Evolutionary conservation across 352 stramenopile genomes (phyloP), one percentile per base, ranked within the genome.

Genomic region (Halophytophthora batemanensis): DNA sequence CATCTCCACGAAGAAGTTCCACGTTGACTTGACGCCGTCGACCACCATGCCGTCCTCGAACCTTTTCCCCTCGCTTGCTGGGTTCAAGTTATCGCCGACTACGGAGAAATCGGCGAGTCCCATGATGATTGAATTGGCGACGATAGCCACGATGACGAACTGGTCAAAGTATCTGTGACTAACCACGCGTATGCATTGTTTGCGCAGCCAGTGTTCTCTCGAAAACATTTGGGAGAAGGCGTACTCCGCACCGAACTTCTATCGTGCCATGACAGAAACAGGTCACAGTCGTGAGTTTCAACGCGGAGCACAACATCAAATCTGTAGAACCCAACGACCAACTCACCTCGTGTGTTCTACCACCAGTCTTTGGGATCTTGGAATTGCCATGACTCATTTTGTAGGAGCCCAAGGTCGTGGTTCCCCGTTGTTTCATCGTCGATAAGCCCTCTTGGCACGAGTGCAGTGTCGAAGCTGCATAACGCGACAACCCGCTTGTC

Each of bases 131-230:
- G 87, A 94, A 54, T 96, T 96, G 1, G 73, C 44, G 28, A 96
- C 48, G 47, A 97, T 96, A 15, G 86, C 72, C n/a, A 72, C 23
- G 22, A 97, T 77, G 49, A 97, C 95, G 31, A 97, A 66, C 3
- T 61, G 62, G 45, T 97, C 87, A 34, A 97, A 96, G 56, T 82
- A 76, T 28, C 54, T 67, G n/a, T 84, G 81, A 0, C 64, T 69
- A 4, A 74, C 66, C n/a, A 93, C 6, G 1, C 39, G 60, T 13
- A 90, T 75, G 36, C 77, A 88, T 19, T 63, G 40, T 34, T 53
- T 56, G 5, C 83, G 80, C 18, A 91, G 2, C n/a, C 44, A 52
- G 36, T 87, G 63, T 0, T 82, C 61, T 7, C 74, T 66, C 2
- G 67, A 66, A 11, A 93, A 39, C 56, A 69, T 52, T 28, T 28